Conservation (phyloP, 176 grass and related monocot genomes). For the Phragmites australis region DNA sequence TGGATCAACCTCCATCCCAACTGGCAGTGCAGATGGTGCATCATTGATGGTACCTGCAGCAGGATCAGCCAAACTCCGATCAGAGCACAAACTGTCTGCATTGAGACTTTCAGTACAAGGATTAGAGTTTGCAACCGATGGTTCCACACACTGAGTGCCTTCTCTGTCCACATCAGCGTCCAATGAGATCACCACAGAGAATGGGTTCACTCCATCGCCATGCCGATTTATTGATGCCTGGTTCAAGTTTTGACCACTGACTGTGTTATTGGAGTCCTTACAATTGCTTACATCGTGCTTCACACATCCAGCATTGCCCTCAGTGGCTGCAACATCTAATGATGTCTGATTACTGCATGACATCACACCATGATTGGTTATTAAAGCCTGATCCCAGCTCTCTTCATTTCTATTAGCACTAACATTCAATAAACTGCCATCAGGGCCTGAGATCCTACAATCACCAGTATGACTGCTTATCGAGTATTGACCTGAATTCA, state of each 20-base stretch:
- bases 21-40: conserved; percentile 14
- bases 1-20: conserved; percentile 12
- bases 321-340: conserved; percentile 14
- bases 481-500: conserved; percentile 38
- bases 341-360: conserved; percentile 16
- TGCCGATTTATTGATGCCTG: conserved; percentile 1
- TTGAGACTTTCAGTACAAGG: background rate
- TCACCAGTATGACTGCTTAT: conserved; percentile 18
- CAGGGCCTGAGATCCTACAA: background rate
- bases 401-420: conserved; percentile 24
- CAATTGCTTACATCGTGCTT: conserved; percentile 7
- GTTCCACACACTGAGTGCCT: background rate
- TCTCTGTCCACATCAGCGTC: conserved; percentile 18
- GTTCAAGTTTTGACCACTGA: conserved; percentile 17
- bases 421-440: background rate
- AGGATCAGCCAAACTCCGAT: conserved; percentile 16
- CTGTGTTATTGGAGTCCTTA: conserved; percentile 14
- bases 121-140: background rate
- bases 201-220: background rate
- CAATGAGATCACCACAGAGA: background rate
- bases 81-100: conserved; percentile 23
- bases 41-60: background rate
- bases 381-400: conserved; percentile 8
- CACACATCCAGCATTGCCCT: conserved; percentile 10
- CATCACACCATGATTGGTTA: conserved; percentile 22